Conservation (phyloP, 192 early-diverging fungal genomes). For the Backusella westeae region DNA sequence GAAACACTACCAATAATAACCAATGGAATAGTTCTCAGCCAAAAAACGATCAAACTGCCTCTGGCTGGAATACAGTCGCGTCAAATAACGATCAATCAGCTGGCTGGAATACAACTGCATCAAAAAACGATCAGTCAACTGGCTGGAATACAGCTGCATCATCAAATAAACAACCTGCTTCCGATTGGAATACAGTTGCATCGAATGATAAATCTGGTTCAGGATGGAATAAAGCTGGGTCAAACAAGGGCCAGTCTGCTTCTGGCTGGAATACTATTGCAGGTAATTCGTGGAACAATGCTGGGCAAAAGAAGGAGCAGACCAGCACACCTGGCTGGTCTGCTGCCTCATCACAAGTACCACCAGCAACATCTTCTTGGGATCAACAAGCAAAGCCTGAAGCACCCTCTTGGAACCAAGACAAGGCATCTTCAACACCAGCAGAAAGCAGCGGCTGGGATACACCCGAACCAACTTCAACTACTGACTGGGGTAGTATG, state of each 20-base stretch:
- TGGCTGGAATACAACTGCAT: not conserved
- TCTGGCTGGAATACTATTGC: not conserved
- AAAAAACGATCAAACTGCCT: not conserved
- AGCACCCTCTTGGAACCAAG: too few species aligned
- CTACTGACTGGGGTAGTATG: slow-evolving; percentile 3
- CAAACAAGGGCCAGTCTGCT: not conserved
- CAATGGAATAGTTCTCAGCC: not conserved
- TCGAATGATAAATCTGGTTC: too few species aligned
- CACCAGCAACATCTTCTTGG: not conserved
- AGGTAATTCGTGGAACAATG: not conserved
- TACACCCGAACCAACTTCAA: not conserved
- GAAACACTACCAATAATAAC: not conserved
- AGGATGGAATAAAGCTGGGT: not conserved
- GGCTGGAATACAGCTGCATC: not conserved
- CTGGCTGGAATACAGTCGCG: not conserved
- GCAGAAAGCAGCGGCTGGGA: not conserved
- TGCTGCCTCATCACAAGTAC: too few species aligned
- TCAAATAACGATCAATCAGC: not conserved
- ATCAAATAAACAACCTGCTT: not conserved
- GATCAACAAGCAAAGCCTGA: not conserved
- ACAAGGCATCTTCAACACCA: not conserved
- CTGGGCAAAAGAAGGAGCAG: not conserved
- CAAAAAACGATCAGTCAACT: not conserved
- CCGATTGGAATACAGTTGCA: not conserved
- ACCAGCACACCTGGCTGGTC: not conserved